phyloP scores from a whole-genome alignment of 441 rosid genomes.

The Flueggea neowawraea region DNA sequence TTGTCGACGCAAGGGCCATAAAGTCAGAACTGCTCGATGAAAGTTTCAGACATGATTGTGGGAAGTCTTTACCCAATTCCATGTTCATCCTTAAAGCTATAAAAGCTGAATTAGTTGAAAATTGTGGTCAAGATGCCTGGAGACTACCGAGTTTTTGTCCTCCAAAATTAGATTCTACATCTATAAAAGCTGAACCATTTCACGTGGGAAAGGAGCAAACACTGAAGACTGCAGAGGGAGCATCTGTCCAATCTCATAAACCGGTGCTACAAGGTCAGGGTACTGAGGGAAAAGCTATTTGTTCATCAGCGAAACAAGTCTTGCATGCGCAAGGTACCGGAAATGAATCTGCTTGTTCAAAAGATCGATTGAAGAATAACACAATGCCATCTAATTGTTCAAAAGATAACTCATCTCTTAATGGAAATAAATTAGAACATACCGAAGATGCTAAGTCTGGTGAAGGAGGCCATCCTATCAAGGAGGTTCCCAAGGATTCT shows the following conservation, averaged over 20 bases:
- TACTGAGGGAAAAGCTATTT: constrained; percentile 20
- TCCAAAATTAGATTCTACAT: constrained; percentile 23
- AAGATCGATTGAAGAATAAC: not conserved
- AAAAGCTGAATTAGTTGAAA: constrained; percentile 48
- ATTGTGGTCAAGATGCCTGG: constrained; percentile 16
- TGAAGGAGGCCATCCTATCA: constrained; percentile 16
- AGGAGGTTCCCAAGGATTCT: constrained; percentile 20
- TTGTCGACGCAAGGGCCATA: constrained; percentile 28
- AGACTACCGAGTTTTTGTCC: constrained; percentile 20
- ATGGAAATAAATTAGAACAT: constrained; percentile 14
- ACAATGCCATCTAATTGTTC: too few relatives aligned
- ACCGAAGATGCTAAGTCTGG: constrained; percentile 14
- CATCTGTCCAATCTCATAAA: constrained; percentile 20
- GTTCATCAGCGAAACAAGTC: constrained; percentile 19
- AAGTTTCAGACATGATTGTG: constrained; percentile 22
- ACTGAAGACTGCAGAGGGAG: constrained; percentile 25
- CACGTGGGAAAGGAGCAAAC: constrained; percentile 27
- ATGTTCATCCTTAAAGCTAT: constrained; percentile 12
- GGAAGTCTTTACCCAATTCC: not conserved
- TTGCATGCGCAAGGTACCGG: constrained; percentile 18
- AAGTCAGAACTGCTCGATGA: constrained; percentile 69
- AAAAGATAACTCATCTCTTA: constrained; percentile 1
- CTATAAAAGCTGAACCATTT: constrained; percentile 51
- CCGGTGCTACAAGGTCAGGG: constrained; percentile 18
- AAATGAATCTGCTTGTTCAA: constrained; percentile 8